Conservation (phyloP, 2,329 filamentous ascomycete species). For the Xenosphaeropsis pyriputrescens region DNA sequence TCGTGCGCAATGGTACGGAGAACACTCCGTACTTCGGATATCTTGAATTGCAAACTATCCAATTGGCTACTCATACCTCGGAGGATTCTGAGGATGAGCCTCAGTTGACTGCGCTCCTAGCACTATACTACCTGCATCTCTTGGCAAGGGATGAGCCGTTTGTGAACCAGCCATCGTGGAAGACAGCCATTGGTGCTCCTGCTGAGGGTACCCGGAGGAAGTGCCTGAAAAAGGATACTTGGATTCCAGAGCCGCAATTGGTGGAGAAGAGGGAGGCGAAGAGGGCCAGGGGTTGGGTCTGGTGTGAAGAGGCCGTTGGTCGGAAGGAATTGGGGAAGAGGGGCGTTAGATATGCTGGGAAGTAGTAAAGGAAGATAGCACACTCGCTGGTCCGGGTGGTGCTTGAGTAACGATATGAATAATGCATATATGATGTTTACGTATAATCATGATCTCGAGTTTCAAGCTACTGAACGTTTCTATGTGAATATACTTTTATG, state of each 20-base stretch:
- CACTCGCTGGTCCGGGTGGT: neutral
- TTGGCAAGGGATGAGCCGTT: conserved; percentile 46
- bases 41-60: conserved; percentile 56
- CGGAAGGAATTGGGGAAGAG: conserved; percentile 58
- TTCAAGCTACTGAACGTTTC: too few relatives aligned
- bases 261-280: conserved; percentile 68
- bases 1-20: conserved; percentile 66
- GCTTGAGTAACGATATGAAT: neutral
- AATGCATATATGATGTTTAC: too few relatives aligned
- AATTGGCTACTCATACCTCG: conserved; percentile 22
- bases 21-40: conserved; percentile 74
- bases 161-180: conserved; percentile 47
- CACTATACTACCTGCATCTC: conserved; percentile 67
- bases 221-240: conserved; percentile 52
- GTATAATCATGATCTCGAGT: too few relatives aligned
- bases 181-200: conserved; percentile 58
- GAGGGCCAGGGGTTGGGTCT: conserved; percentile 58
- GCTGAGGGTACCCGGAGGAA: conserved; percentile 59
- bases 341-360: conserved; percentile 36
- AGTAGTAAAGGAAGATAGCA: neutral
- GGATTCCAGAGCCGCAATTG: conserved; percentile 62
- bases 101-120: conserved; percentile 59
- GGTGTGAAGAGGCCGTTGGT: conserved; percentile 59
- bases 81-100: conserved; percentile 21
- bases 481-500: too few relatives aligned